These are phyloP conservation scores for Phoenix dactylifera DNA, from an alignment of 176 grass and related monocot species.

Conservation along the genomic window DNA sequence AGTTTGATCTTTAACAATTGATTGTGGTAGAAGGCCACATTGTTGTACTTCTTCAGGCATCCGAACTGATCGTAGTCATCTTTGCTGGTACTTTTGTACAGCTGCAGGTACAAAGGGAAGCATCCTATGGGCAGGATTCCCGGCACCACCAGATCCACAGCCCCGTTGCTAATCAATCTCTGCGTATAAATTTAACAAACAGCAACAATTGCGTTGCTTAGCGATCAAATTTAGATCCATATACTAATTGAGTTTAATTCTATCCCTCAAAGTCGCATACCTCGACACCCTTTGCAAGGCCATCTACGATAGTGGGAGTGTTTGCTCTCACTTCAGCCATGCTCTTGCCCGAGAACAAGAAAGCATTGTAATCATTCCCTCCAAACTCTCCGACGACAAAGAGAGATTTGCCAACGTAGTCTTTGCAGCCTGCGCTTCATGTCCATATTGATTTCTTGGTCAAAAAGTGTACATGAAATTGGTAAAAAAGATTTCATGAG, in stretches of 20 bases:
- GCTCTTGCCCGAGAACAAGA: slow-evolving; percentile 45
- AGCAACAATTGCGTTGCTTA: too few species aligned
- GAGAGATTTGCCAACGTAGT: slow-evolving; percentile 44
- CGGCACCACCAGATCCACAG: slow-evolving; percentile 49
- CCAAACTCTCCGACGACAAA: slow-evolving; percentile 91
- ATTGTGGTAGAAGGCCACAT: slow-evolving; percentile 56
- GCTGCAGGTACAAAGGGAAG: slow-evolving; percentile 56
- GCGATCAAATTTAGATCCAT: too few species aligned
- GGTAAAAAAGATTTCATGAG: not conserved
- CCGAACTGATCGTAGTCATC: slow-evolving; percentile 43
- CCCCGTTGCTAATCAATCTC: slow-evolving; percentile 46
- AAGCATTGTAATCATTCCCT: slow-evolving; percentile 79
- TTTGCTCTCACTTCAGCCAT: slow-evolving; percentile 40
- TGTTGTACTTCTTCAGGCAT: slow-evolving; percentile 66
- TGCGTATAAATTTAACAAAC: not conserved
- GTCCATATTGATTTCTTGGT: too few species aligned
- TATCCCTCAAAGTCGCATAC: slow-evolving; percentile 4
- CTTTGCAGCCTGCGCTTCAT: slow-evolving; percentile 33
- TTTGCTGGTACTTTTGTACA: slow-evolving; percentile 33
- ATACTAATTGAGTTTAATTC: too few species aligned
- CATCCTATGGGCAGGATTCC: slow-evolving; percentile 70
- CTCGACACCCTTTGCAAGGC: slow-evolving; percentile 39
- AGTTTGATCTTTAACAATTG: slow-evolving; percentile 40
- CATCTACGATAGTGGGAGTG: slow-evolving; percentile 41
- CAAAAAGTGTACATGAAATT: too few species aligned